These are phyloP conservation scores for Leucocoprinus birnbaumii DNA, from an alignment of 768 basidiomycete species.

Conservation along the genomic window DNA sequence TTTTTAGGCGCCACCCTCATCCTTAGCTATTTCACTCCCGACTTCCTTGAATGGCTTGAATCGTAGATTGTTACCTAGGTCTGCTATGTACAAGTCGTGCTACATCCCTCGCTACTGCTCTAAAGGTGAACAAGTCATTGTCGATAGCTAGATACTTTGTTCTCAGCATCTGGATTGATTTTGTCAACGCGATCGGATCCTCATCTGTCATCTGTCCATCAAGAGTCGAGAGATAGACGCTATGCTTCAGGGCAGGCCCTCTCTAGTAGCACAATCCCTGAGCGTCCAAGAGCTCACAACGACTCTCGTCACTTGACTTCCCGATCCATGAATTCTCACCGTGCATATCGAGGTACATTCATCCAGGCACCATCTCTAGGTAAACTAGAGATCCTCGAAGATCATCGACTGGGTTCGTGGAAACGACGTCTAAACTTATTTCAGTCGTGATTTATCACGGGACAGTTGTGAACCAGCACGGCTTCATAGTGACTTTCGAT, in stretches of 20 bases:
- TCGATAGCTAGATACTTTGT: background rate
- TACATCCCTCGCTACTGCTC: background rate
- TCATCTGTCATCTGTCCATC: background rate
- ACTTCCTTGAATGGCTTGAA: slow-evolving; percentile 85
- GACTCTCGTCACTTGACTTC: background rate
- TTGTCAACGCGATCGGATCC: background rate
- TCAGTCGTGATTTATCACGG: background rate
- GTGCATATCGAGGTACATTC: slow-evolving; percentile 47
- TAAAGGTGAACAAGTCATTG: background rate
- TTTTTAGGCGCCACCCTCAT: slow-evolving; percentile 82
- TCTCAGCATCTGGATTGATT: background rate
- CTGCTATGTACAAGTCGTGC: background rate
- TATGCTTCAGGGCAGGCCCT: slow-evolving; percentile 1
- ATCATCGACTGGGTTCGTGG: slow-evolving; percentile 50
- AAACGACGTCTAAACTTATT: slow-evolving; percentile 5
- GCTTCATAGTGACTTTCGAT: slow-evolving; percentile 52
- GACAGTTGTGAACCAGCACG: slow-evolving; percentile 33
- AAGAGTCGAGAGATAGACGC: background rate
- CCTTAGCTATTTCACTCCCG: slow-evolving; percentile 93
- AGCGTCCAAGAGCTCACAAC: no score
- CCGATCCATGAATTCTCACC: background rate
- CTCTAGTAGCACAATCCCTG: background rate
- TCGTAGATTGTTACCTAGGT: background rate
- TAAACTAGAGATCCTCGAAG: slow-evolving; percentile 48
- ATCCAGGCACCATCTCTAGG: slow-evolving; percentile 55